Conservation (phyloP, 148 eudicot species). For the Drosera capensis region DNA sequence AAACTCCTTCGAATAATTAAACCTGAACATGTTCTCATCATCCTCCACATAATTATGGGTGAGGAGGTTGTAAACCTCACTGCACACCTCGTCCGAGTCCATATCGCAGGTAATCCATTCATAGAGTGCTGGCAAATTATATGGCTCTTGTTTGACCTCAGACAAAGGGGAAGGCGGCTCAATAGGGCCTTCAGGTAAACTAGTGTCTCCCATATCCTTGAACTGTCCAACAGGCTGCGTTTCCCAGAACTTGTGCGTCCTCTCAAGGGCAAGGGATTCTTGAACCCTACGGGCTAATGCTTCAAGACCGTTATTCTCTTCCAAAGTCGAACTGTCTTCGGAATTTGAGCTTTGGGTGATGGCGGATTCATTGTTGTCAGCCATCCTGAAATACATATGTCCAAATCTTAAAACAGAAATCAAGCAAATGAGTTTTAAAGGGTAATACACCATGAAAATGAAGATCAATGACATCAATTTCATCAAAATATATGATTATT, state of each 20-base stretch:
- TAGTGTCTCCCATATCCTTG: constrained; percentile 43
- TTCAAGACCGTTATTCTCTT: constrained; percentile 19
- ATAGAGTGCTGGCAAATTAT: constrained; percentile 53
- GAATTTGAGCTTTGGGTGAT: constrained; percentile 12
- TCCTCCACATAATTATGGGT: constrained; percentile 83
- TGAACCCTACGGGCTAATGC: constrained; percentile 35
- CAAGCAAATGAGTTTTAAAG: constrained; percentile 5
- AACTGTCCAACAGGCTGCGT: constrained; percentile 70
- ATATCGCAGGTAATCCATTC: constrained; percentile 91
- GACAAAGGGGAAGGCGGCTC: constrained; percentile 48
- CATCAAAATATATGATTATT: too few relatives aligned
- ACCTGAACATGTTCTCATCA: constrained; percentile 87
- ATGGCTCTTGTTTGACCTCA: constrained; percentile 60
- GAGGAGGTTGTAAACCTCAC: constrained; percentile 57
- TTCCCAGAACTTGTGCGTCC: constrained; percentile 67
- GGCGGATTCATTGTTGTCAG: constrained; percentile 17
- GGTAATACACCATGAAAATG: too few relatives aligned
- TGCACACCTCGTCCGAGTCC: constrained; percentile 56
- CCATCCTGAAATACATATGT: constrained; percentile 16
- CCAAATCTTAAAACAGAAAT: constrained; percentile 6
- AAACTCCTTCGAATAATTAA: constrained; percentile 75
- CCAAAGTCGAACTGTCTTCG: constrained; percentile 17
- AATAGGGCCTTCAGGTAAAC: constrained; percentile 55
- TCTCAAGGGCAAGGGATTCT: constrained; percentile 43
- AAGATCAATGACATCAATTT: too few relatives aligned